Base-by-base conservation (phyloP, 2,329 filamentous ascomycete species). In the Xylaria sp. region DNA sequence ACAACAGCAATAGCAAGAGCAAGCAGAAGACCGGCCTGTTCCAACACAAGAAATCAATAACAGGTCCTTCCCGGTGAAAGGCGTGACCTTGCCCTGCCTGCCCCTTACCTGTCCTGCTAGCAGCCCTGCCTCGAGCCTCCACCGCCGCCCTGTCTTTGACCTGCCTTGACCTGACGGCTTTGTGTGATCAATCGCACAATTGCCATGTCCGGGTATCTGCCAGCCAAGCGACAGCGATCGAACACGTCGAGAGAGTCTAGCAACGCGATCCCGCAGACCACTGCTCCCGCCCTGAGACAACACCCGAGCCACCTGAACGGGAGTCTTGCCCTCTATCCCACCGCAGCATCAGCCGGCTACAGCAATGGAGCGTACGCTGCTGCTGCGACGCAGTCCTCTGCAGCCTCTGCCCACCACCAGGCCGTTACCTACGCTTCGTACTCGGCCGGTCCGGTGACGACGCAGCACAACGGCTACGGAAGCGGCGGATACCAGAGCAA, bases 201-300 rank as follows among this genome's bases (percentile, higher is more conserved):
- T 76, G 74, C 74, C 73, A 77, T 78, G 76, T 76, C 75, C 24
- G 24, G 24, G 72, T 78, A 75, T 75, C 74, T 73, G 75, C 74
- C 75, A 70, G 67, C 75, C 50, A 78, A 78, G 73, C 74, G 76
- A 75, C 75, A 77, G 72, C 75, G 76, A 76, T 78, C 76, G 64
- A 75, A 77, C 65, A 78, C 76, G 64, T 78, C 76, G 67, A 73
- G 74, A 74, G 77, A 79, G 58, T 74, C 75, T 45, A 72, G 70
- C 73, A 77, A 77, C 72, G 66, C 64, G 63, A 75, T 74, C 69
- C 76, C 77, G 56, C 78, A 78, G 67, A 79, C 78, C 51, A 66
- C 72, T 42, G 74, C 78, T 68, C 78, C 78, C 58, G 75, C 75
- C 67, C 73, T 79, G 57, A 74, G 78, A 65, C 76, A 77, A 66